Conservation (phyloP, 2,329 filamentous ascomycete genomes). For the Aschersonia sp. region DNA sequence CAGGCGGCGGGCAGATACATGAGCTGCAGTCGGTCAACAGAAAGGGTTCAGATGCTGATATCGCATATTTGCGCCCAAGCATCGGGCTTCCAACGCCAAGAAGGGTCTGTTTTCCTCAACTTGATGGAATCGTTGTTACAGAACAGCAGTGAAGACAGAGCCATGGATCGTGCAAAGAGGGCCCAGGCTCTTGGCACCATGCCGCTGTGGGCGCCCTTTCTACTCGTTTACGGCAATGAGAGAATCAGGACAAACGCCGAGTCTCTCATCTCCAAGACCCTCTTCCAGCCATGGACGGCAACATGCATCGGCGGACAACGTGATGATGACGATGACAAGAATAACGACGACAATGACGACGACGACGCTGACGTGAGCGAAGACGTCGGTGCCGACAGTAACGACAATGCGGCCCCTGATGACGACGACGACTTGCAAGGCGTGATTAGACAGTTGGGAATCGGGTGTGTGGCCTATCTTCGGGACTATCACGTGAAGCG, state of each 20-base stretch:
- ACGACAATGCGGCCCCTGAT: not conserved
- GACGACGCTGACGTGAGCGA: too few relatives aligned
- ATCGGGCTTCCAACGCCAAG: constrained; percentile 26
- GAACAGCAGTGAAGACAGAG: constrained; percentile 14
- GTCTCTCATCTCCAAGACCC: constrained; percentile 24
- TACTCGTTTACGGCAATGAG: constrained; percentile 32
- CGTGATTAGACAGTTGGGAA: constrained; percentile 24
- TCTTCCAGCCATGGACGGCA: constrained; percentile 22
- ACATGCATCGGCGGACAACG: constrained; percentile 1
- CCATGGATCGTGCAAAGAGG: constrained; percentile 8
- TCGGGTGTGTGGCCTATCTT: constrained; percentile 30
- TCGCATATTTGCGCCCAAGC: constrained; percentile 29
- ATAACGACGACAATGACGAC: too few relatives aligned
- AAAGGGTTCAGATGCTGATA: constrained; percentile 23
- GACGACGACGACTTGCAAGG: constrained; percentile 6
- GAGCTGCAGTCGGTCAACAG: constrained; percentile 19
- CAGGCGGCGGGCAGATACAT: constrained; percentile 42
- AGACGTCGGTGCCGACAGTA: too few relatives aligned
- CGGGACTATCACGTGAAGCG: constrained; percentile 29
- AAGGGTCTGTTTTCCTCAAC: constrained; percentile 33
- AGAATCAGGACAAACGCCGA: constrained; percentile 26
- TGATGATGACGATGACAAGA: not conserved
- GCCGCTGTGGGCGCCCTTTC: constrained; percentile 34
- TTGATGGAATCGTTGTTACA: constrained; percentile 20
- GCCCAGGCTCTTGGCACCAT: constrained; percentile 11